phyloP scores from a whole-genome alignment of 176 grass and related monocot genomes.

The Bothriochloa decipiens region DNA sequence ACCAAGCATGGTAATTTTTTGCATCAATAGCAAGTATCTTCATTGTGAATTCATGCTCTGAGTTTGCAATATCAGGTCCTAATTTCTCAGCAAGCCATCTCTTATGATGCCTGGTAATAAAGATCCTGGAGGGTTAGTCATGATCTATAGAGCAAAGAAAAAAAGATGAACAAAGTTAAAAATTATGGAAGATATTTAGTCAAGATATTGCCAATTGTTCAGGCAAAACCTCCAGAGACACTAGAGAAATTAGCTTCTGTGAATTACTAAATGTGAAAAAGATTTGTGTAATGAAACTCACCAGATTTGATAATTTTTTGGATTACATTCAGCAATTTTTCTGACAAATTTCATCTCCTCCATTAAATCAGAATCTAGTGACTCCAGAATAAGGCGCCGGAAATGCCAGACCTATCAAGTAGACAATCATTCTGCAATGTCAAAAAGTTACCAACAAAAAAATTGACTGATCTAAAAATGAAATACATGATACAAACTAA shows the following conservation, averaged over 20 bases:
- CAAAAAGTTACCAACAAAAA: neutral
- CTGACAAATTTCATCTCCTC: slow-evolving; percentile 80
- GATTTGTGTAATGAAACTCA: slow-evolving; percentile 38
- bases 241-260: slow-evolving; percentile 6
- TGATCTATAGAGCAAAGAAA: slow-evolving; percentile 11
- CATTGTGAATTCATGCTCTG: slow-evolving; percentile 81
- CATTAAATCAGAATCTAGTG: slow-evolving; percentile 65
- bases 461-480: neutral
- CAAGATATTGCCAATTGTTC: slow-evolving; percentile 2
- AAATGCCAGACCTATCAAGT: slow-evolving; percentile 89
- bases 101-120: slow-evolving; percentile 79
- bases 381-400: slow-evolving; percentile 86
- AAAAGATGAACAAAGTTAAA: neutral
- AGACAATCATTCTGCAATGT: slow-evolving; percentile 29
- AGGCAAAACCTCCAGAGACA: slow-evolving; percentile 6
- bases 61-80: slow-evolving; percentile 65
- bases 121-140: slow-evolving; percentile 19
- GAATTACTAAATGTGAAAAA: neutral
- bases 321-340: slow-evolving; percentile 57
- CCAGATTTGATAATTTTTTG: slow-evolving; percentile 98
- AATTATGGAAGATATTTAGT: neutral
- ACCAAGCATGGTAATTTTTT: slow-evolving; percentile 99
- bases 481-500: slow-evolving; percentile 15
- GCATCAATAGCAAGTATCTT: slow-evolving; percentile 68
- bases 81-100: slow-evolving; percentile 97